These are phyloP conservation scores for Yamadazyma insecticola DNA, from an alignment of 805 yeast genomes.

Conservation along the genomic window DNA sequence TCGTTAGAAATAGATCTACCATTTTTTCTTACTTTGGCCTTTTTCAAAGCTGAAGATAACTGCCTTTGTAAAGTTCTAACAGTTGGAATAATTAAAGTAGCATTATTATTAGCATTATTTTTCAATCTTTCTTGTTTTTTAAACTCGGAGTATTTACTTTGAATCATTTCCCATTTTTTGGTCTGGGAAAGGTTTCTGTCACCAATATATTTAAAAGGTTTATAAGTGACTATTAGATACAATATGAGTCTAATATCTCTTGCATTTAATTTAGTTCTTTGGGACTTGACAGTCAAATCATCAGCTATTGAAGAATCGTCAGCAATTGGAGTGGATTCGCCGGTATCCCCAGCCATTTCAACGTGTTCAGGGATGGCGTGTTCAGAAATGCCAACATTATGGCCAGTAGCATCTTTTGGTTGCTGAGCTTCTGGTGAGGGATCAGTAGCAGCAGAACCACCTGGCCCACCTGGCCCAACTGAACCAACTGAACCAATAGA, in stretches of 20 bases:
- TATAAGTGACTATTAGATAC: conserved; percentile 23
- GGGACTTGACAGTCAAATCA: conserved; percentile 1
- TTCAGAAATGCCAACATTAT: too few relatives aligned
- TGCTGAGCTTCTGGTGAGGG: too few relatives aligned
- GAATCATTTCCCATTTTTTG: conserved; percentile 32
- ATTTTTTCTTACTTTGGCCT: conserved; percentile 13
- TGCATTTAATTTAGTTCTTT: conserved; percentile 21
- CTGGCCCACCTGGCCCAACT: too few relatives aligned
- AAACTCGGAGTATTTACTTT: conserved; percentile 17
- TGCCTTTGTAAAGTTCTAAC: conserved; percentile 23
- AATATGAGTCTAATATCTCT: conserved; percentile 26
- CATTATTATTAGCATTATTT: neutral
- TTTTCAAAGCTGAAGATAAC: conserved; percentile 26
- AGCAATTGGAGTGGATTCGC: too few relatives aligned
- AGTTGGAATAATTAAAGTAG: neutral
- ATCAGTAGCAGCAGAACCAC: too few relatives aligned
- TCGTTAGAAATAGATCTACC: neutral
- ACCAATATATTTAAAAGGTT: conserved; percentile 35
- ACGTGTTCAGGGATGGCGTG: too few relatives aligned
- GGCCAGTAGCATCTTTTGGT: too few relatives aligned
- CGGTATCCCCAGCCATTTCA: too few relatives aligned
- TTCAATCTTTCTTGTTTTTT: conserved; percentile 9
- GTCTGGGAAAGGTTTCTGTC: conserved; percentile 29
- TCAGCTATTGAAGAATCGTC: too few relatives aligned
- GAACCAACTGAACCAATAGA: too few relatives aligned